Evolutionary conservation across 345 rosid species (phyloP).

Genomic region (Euclidium syriacum): DNA sequence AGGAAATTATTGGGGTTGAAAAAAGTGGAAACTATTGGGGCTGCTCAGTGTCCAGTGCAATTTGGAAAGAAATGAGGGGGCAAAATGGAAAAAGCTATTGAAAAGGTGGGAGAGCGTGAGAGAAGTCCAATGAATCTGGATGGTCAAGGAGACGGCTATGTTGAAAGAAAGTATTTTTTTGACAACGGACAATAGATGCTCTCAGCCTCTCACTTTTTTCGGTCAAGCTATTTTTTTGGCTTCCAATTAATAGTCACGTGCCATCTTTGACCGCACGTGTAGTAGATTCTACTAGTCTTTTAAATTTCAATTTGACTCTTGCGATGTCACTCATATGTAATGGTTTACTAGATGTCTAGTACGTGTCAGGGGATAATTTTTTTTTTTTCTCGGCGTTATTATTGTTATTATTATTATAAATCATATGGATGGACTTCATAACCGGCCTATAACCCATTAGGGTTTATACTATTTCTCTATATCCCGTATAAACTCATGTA

Average conservation of each 20-base stretch:
- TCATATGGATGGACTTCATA: too few species aligned
- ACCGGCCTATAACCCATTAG: too few species aligned
- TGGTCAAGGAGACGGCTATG: slow-evolving; percentile 35
- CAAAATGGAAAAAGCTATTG: not conserved
- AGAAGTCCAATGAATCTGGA: slow-evolving; percentile 31
- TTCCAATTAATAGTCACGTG: slow-evolving; percentile 9
- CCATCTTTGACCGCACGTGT: slow-evolving; percentile 28
- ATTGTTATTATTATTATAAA: too few species aligned
- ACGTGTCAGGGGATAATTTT: too few species aligned
- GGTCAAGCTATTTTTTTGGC: slow-evolving; percentile 1
- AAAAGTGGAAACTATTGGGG: not conserved
- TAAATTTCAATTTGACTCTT: slow-evolving; percentile 1
- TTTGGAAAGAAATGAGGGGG: not conserved
- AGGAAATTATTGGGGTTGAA: not conserved
- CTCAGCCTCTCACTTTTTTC: slow-evolving; percentile 16
- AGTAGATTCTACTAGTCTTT: not conserved
- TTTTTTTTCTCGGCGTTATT: too few species aligned
- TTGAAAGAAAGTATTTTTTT: slow-evolving; percentile 16
- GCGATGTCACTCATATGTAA: too few species aligned
- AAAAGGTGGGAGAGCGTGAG: not conserved
- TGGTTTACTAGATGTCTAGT: too few species aligned
- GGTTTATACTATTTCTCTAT: too few species aligned
- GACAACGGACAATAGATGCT: slow-evolving; percentile 10
- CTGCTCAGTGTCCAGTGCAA: not conserved
- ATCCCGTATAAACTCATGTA: too few species aligned